These are phyloP conservation scores for Talaromyces wortmannii DNA, from an alignment of 495 filamentous ascomycete species.

Conservation along the genomic window DNA sequence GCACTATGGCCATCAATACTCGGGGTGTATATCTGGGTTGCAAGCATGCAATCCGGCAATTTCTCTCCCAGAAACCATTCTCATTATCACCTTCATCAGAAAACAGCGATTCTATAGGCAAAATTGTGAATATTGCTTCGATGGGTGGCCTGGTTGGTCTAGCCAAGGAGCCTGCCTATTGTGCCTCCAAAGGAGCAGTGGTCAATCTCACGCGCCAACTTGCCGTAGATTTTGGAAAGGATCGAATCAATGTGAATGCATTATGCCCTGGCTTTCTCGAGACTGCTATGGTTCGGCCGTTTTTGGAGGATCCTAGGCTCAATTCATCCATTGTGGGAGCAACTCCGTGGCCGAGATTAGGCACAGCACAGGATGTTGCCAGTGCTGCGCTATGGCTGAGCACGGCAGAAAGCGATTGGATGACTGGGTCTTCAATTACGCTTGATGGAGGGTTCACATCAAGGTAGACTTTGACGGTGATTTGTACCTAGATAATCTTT, in stretches of 20 bases:
- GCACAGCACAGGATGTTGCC: neutral
- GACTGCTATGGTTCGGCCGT: neutral
- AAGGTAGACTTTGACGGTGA: no score
- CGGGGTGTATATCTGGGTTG: conserved; percentile 44
- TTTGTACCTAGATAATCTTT: no score
- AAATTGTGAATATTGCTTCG: conserved; percentile 48
- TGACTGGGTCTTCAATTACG: neutral
- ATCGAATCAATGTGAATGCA: neutral
- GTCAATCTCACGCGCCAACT: conserved; percentile 19
- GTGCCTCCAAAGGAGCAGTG: conserved; percentile 45
- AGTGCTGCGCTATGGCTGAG: neutral
- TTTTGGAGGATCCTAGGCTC: neutral
- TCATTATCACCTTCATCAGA: conserved; percentile 30
- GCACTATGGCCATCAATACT: conserved; percentile 33
- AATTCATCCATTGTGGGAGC: neutral
- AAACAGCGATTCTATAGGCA: no score
- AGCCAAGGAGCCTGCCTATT: conserved; percentile 31
- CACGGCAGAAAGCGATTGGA: neutral
- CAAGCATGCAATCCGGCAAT: conserved; percentile 41
- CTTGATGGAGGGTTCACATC: neutral
- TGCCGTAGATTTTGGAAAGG: neutral
- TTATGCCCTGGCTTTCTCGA: neutral
- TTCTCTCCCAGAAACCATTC: conserved; percentile 35
- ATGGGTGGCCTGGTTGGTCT: conserved; percentile 26
- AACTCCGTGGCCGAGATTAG: neutral